These are phyloP conservation scores for Cyberlindnera maclurae DNA, from an alignment of 805 yeast genomes.

Conservation along the genomic window DNA sequence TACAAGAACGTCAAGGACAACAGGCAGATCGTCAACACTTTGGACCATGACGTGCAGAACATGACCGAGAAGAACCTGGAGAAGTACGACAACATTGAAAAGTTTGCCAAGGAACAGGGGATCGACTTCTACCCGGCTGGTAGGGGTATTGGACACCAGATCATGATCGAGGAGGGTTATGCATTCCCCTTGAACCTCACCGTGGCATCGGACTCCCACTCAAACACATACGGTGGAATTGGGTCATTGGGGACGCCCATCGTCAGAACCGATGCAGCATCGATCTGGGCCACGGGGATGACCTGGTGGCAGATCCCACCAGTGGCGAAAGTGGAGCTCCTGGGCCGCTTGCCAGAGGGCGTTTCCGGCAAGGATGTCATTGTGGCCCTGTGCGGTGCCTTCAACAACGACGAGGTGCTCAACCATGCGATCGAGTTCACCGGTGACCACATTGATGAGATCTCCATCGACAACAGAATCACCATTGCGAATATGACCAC, in stretches of 20 bases:
- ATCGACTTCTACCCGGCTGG: constrained; percentile 98
- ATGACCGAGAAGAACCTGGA: constrained; percentile 80
- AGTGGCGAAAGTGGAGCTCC: constrained; percentile 86
- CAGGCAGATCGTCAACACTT: constrained; percentile 89
- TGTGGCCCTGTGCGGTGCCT: constrained; percentile 89
- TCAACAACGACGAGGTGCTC: constrained; percentile 87
- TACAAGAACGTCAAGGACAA: constrained; percentile 78
- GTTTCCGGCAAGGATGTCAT: constrained; percentile 96
- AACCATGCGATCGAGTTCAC: constrained; percentile 92
- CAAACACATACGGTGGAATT: constrained; percentile 96
- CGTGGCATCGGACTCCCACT: constrained; percentile 96
- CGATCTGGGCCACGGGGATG: constrained; percentile 99
- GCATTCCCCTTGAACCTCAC: constrained; percentile 91
- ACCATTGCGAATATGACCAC: constrained; percentile 98
- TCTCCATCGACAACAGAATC: constrained; percentile 76
- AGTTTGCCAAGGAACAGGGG: constrained; percentile 84
- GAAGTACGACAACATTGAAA: constrained; percentile 82
- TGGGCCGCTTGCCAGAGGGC: constrained; percentile 76
- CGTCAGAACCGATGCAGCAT: constrained; percentile 97
- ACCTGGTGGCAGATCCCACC: constrained; percentile 99
- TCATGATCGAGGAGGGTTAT: constrained; percentile 98
- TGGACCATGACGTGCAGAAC: constrained; percentile 98
- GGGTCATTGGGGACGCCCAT: constrained; percentile 96
- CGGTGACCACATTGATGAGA: constrained; percentile 66
- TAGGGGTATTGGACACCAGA: constrained; percentile 97